These are phyloP conservation scores for Rhododendron simsii DNA, from an alignment of 148 eudicot species.

Conservation along the genomic window DNA sequence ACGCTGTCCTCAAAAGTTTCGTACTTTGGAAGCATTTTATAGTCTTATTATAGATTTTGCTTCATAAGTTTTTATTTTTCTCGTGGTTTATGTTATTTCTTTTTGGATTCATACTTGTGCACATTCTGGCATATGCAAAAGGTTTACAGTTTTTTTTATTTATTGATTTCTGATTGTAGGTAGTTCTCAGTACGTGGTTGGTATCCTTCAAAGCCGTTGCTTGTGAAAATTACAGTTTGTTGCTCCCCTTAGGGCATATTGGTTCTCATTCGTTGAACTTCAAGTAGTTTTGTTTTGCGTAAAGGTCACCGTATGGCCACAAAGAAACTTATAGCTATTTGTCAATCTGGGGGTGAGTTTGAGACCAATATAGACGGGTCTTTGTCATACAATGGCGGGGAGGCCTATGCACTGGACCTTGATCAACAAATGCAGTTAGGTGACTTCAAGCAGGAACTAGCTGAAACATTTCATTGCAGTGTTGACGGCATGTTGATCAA, in stretches of 20 bases:
- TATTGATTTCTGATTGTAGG: neutral
- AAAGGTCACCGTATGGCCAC: slow-evolving; percentile 24
- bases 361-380: slow-evolving; percentile 51
- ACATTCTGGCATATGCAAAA: neutral
- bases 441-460: slow-evolving; percentile 62
- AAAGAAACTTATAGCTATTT: slow-evolving; percentile 70
- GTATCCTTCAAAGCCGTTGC: neutral
- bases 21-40: neutral
- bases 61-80: neutral
- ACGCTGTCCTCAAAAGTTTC: neutral
- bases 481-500: slow-evolving; percentile 46
- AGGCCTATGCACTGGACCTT: slow-evolving; percentile 75
- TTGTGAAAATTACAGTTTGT: neutral
- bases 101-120: neutral
- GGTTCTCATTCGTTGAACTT: neutral
- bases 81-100: neutral
- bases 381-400: slow-evolving; percentile 64
- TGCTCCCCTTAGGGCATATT: neutral
- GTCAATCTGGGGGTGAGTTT: slow-evolving; percentile 82
- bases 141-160: neutral
- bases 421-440: slow-evolving; percentile 44
- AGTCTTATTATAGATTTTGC: neutral
- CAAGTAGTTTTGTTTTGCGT: slow-evolving; percentile 3
- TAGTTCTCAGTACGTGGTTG: neutral
- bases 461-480: slow-evolving; percentile 53